These are phyloP conservation scores for Posidonia oceanica DNA, from an alignment of 116 monocot genomes.

Conservation along the genomic window DNA sequence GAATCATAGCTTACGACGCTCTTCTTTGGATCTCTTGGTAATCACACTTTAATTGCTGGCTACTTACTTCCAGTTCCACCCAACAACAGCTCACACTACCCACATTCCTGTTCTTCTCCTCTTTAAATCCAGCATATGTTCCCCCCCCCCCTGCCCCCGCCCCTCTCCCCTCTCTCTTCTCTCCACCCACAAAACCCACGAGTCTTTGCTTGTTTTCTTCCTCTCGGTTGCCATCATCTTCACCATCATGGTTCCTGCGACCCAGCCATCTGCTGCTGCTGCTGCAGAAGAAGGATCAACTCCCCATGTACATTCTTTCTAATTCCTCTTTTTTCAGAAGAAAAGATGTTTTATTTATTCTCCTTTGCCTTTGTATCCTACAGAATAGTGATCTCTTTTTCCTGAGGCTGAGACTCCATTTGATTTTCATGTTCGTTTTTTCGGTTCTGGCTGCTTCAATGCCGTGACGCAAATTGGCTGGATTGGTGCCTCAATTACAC, in stretches of 20 bases:
- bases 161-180: neutral
- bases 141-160: too few species aligned
- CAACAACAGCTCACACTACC: constrained; percentile 2
- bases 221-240: neutral
- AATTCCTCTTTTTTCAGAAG: neutral
- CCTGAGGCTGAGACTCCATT: neutral
- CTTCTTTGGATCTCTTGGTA: neutral
- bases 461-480: too few species aligned
- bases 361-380: neutral
- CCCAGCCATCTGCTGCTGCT: neutral
- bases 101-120: constrained; percentile 1
- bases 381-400: neutral
- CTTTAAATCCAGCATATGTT: constrained; percentile 1
- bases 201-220: neutral
- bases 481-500: too few species aligned
- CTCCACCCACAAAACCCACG: neutral
- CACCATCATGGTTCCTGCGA: constrained; percentile 2
- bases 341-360: neutral
- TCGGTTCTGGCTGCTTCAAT: neutral
- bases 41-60: neutral
- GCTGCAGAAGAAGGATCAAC: constrained; percentile 7
- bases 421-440: neutral
- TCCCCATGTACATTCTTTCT: constrained; percentile 6
- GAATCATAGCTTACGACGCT: too few species aligned
- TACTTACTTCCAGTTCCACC: neutral